Evolutionary conservation across 2,329 filamentous ascomycete genomes (phyloP).

Genomic region (Parascedosporium putredinis): DNA sequence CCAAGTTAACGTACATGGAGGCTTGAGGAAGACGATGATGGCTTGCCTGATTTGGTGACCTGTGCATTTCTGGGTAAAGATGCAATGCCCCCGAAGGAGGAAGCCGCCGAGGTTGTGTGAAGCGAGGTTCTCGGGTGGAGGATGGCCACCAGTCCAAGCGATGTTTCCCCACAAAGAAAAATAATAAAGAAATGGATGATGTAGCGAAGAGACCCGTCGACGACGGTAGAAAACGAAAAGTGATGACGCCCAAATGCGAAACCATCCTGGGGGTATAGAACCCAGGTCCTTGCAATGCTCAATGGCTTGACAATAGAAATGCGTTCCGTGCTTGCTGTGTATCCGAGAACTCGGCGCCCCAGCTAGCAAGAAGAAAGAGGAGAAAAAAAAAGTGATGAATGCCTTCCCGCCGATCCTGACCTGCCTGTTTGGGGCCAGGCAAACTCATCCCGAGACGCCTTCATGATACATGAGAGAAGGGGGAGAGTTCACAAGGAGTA

Average conservation of each 20-base stretch:
- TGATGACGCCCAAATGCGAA: constrained; percentile 10
- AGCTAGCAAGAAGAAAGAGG: constrained; percentile 8
- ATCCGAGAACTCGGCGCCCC: constrained; percentile 5
- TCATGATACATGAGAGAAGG: constrained; percentile 14
- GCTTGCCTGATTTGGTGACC: constrained; percentile 47
- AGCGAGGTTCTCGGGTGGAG: neutral
- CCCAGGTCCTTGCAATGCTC: constrained; percentile 5
- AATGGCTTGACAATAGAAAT: neutral
- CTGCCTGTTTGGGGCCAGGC: constrained; percentile 1
- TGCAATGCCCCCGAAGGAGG: neutral
- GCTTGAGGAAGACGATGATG: constrained; percentile 59
- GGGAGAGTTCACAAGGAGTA: constrained; percentile 12
- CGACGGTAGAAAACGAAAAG: constrained; percentile 9
- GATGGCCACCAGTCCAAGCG: neutral
- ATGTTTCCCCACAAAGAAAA: neutral
- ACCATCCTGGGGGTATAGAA: neutral
- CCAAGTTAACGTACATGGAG: constrained; percentile 57
- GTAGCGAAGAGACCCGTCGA: constrained; percentile 11
- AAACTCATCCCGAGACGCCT: constrained; percentile 7
- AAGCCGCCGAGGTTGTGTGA: neutral
- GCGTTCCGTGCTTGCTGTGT: constrained; percentile 2
- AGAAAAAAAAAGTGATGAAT: constrained; percentile 7
- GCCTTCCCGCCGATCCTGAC: constrained; percentile 5
- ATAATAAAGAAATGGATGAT: constrained; percentile 18
- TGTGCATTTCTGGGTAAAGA: neutral